These are phyloP conservation scores for Phialocephala subalpina DNA, from an alignment of 2,329 filamentous ascomycete species.

Conservation along the genomic window DNA sequence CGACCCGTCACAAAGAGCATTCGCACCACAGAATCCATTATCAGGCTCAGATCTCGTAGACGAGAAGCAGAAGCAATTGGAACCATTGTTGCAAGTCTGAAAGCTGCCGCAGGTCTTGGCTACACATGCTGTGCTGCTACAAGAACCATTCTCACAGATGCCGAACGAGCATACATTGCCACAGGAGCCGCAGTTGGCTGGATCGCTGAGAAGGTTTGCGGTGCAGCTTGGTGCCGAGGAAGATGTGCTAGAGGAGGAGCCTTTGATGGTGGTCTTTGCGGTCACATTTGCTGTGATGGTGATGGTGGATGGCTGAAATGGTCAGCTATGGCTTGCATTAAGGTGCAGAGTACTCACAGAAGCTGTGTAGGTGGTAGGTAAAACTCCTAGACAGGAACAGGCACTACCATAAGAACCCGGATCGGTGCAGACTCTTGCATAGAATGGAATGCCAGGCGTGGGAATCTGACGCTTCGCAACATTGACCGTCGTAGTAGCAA, in stretches of 20 bases:
- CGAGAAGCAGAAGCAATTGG: conserved; percentile 14
- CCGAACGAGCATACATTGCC: conserved; percentile 12
- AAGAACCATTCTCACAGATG: conserved; percentile 14
- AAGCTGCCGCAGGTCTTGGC: conserved; percentile 12
- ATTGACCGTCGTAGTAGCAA: conserved; percentile 21
- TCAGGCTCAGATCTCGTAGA: not conserved
- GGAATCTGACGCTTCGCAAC: conserved; percentile 19
- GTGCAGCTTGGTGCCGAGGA: conserved; percentile 9
- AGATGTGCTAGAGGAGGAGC: conserved; percentile 8
- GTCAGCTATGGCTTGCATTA: not conserved
- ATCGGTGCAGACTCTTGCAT: conserved; percentile 35
- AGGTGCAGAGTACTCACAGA: conserved; percentile 7
- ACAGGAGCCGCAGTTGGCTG: conserved; percentile 15
- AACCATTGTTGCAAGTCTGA: conserved; percentile 3
- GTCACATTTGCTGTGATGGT: conserved; percentile 26
- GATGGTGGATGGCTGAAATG: conserved; percentile 4
- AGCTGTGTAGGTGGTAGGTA: conserved; percentile 23
- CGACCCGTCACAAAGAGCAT: not conserved
- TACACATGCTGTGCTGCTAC: not conserved
- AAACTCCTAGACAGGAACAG: conserved; percentile 39
- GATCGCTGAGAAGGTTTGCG: conserved; percentile 12
- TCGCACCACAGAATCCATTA: conserved; percentile 14
- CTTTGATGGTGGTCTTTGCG: not conserved
- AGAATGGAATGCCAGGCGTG: conserved; percentile 32
- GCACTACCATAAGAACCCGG: conserved; percentile 34